Evolutionary conservation across 2,329 filamentous ascomycete genomes (phyloP), one percentile per base, ranked within the genome.

Genomic region (Phoma sp.): DNA sequence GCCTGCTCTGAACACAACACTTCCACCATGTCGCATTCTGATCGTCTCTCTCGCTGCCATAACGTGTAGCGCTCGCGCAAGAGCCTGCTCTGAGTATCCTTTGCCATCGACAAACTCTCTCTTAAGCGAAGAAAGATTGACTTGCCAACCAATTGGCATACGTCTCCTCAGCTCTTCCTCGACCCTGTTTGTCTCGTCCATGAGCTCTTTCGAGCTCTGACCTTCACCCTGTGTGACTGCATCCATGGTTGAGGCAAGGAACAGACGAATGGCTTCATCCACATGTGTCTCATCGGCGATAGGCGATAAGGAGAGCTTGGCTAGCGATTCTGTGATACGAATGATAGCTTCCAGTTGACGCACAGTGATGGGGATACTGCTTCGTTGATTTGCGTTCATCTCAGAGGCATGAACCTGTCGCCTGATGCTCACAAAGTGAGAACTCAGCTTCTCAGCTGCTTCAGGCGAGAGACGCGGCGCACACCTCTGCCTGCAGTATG

Each of bases 211-310:
- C 70, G 88, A 92, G 33, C 91, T 91, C 31, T 77, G 75, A 61
- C 88, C 90, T 64, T 90, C 88, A 57, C 93, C 94, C 69, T 96
- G 92, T 56, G 91, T 94, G 52, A 98, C 92, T 7, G 95, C 95
- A 71, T 99, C 94, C 95, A 99, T 98, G 53, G 95, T 99, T 3
- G 89, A 93, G 62, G 93, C 95, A 27, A 99, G 81, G 87, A 99
- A 99, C 15, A 99, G 84, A 0, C 95, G 89, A 68, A 99, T 99
- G 2, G 95, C 95, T 79, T 99, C 95, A 70, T 99, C 94, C 47
- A 99, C 95, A 71, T 99, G 95, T 41, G 86, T 83, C 75, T 97
- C 94, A 0, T 90, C 93, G 2, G 94, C 95, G 37, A 97, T 83
- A 3, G 93, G 88, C 0, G 90, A 91, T 8, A 99, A 84, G 0